Conservation (phyloP, 345 rosid species). For the Lagerstroemia speciosa region DNA sequence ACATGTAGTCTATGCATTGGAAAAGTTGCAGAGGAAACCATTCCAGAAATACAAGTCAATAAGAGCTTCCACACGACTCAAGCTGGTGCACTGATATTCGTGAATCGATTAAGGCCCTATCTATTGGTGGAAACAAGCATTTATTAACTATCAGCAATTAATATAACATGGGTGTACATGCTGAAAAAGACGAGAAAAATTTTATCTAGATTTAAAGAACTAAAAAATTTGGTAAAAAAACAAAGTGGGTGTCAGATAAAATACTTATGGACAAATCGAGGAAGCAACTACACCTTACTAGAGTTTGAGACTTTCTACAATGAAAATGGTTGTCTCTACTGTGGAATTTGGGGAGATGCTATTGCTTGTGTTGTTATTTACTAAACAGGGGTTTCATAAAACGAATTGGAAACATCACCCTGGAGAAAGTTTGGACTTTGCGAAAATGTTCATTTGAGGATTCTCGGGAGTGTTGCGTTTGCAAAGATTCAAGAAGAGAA, state of each 20-base stretch:
- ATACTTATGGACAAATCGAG: neutral
- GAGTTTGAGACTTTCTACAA: neutral
- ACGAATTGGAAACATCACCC: no score
- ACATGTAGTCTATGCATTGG: neutral
- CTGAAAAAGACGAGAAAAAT: neutral
- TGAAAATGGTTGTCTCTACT: neutral
- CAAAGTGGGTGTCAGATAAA: neutral
- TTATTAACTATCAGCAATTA: neutral
- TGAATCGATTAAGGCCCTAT: neutral
- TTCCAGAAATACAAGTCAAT: neutral
- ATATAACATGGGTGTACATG: neutral
- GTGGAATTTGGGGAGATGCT: neutral
- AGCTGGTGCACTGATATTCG: neutral
- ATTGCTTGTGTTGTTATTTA: no score
- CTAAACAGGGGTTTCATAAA: no score
- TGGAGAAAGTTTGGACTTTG: no score
- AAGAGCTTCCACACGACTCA: neutral
- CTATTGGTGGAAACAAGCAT: neutral
- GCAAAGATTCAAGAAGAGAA: no score
- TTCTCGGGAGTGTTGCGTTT: no score
- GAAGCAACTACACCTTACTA: neutral
- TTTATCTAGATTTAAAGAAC: neutral
- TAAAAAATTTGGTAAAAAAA: neutral
- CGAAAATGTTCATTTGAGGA: no score
- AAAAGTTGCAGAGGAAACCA: constrained; percentile 4